A percentile compares a stretch with the other conserved stretches of the same genome.
Conservation (phyloP, 2,329 filamentous ascomycete genomes). For the Paraconiothyrium sp. region DNA sequence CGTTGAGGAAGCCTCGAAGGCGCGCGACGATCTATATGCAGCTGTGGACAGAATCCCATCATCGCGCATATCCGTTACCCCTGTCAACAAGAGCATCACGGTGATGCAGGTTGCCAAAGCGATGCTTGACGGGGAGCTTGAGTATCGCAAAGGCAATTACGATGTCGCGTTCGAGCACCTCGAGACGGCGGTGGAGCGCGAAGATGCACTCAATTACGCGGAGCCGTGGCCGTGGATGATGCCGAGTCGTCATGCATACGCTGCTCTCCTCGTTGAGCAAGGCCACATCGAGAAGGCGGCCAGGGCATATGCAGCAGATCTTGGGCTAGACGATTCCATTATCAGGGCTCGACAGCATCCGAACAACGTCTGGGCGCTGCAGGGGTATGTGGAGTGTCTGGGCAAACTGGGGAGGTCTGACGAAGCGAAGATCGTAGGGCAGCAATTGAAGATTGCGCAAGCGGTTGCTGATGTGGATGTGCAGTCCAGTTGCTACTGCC, state of each 20-base stretch:
- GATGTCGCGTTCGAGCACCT: slow-evolving; percentile 69
- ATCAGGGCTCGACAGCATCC: slow-evolving; percentile 73
- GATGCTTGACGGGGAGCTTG: slow-evolving; percentile 78
- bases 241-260: slow-evolving; percentile 75
- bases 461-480: slow-evolving; percentile 69
- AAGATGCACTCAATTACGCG: slow-evolving; percentile 73
- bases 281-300: slow-evolving; percentile 55
- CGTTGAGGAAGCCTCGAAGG: slow-evolving; percentile 63
- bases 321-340: slow-evolving; percentile 60
- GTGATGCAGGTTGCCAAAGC: slow-evolving; percentile 68
- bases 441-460: slow-evolving; percentile 62
- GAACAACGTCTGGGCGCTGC: slow-evolving; percentile 79
- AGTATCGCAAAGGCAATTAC: slow-evolving; percentile 71
- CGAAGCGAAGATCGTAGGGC: slow-evolving; percentile 59
- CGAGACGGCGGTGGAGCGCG: slow-evolving; percentile 64
- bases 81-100: slow-evolving; percentile 72
- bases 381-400: slow-evolving; percentile 77
- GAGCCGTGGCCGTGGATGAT: slow-evolving; percentile 87
- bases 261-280: slow-evolving; percentile 74
- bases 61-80: slow-evolving; percentile 68
- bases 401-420: slow-evolving; percentile 60
- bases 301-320: slow-evolving; percentile 51
- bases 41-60: slow-evolving; percentile 64
- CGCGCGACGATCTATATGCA: slow-evolving; percentile 62
- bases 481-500: slow-evolving; percentile 67